Base-by-base conservation (phyloP, 805 yeast genomes). In the Myxozyma nipponensis region DNA sequence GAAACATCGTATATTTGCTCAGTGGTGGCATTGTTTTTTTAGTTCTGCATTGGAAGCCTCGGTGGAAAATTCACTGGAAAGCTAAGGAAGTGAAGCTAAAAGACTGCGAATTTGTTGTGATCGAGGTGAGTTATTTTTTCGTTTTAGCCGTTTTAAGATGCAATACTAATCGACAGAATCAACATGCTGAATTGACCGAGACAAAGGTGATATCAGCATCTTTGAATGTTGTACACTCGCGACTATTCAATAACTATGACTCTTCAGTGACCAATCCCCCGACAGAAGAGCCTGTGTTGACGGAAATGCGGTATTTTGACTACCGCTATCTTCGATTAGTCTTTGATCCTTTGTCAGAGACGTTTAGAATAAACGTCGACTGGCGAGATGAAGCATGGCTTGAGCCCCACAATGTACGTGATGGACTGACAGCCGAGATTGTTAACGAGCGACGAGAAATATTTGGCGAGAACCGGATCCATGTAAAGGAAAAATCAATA, bases 321-420 rank as follows among this genome's bases (percentile, higher is more conserved):
- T 93, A 90, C 68, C 75, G 98, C 58, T 93, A 91, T 65, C 77
- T 89, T 70, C 81, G 77, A 51, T 78, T 93, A 58, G 80, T 84
- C 62, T 90, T 88, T 66, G 82, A 87, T 47, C 98, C 98, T 0
- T 66, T 84, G 5, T 93, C 86, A 52, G 98, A 90, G 66, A 74
- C 90, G 42, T 93, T 83, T 71, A 82, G 78, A 61, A 81, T 95
- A 5, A 86, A 90, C 62, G 77, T 79, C 28, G 87, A 83, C 62
- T 93, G 99, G 99, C 78, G 80, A 47, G 96, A 89, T 65, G 69
- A 76, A 1, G 74, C 76, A 46, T 93, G 99, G 98, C 65, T 76
- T 13, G 77, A 80, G 52, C 68, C 77, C 24, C 74, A 74, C 15
- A 71, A 72, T 41, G 74, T 78, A 2, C 49, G 52, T 7, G 32